Base-by-base conservation (phyloP, 2,329 filamentous ascomycete species). In the Aspergillus thermomutatus region DNA sequence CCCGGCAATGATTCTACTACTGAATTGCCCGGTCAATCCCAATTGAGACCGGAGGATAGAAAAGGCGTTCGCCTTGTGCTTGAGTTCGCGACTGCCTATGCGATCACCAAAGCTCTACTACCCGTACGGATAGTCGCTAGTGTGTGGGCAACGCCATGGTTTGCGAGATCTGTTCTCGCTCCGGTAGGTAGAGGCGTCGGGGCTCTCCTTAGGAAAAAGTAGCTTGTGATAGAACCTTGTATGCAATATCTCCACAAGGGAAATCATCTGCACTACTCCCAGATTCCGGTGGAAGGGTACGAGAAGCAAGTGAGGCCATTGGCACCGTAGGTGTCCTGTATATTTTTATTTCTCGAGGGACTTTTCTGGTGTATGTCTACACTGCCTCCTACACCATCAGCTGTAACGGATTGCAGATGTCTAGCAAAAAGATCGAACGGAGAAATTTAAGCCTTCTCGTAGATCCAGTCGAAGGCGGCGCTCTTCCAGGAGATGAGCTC, bases 141-240 rank as follows among this genome's bases (percentile, higher is more conserved):
- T 75, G 82, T 95, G 3, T 96, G 90, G 91, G 88, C 84, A 14
- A 96, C 94, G 49, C 94, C 94, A 3, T 95, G 91, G 89, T 95
- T 97, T 80, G 92, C 92, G 1, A 83, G 87, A 46, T 77, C 83
- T 23, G 77, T 90, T 41, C 74, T 89, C 11, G 68, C 78, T 37
- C 82, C 81, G 1, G 54, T 81, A 28, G 73, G 73, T 28, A 77
- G 69, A 48, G 63, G 69, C 27, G 61, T 79, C 2, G 71, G 66
- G 59, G 70, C 69, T 37, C 17, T 79, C 9, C 76, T 82, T 59
- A 60, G 69, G 34, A 73, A 64, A 54, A 64, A 60, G 50, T 66
- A 67, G 60, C 50, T 46, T 41, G 27, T 31, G 25, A 37, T 27
- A 25, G 14, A 49, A 25, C 27, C 21, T n/a, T 57, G 23, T 47